Base-by-base conservation (phyloP, 2,329 filamentous ascomycete species). In the Trichoderma asperellum region DNA sequence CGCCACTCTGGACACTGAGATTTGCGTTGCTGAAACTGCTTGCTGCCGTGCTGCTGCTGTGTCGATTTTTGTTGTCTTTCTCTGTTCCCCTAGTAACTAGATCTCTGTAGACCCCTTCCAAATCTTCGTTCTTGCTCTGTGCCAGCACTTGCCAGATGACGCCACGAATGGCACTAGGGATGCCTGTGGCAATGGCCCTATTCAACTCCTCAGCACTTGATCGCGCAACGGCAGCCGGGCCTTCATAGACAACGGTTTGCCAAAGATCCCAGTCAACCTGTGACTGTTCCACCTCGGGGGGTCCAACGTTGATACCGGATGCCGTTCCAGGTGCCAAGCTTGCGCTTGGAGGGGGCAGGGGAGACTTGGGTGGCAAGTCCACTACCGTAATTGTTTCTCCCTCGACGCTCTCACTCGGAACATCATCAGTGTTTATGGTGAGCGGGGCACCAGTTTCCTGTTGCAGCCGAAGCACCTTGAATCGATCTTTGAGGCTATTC, bases 181-280 rank as follows among this genome's bases (percentile, higher is more conserved):
- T 99, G 37, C 96, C 96, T 49, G 91, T 92, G 61, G 95, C 92
- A 74, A 99, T 97, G 27, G 96, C 94, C 73, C 87, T 89, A 77
- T 95, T 97, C 69, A 99, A 83, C 78, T 97, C 94, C 75, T 96
- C 93, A 0, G 95, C 87, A 76, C 94, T 97, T 4, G 93, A 94
- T 70, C 93, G 89, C 12, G 93, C 92, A 61, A 98, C 92, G 11
- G 93, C 95, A 34, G 93, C 89, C 18, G 94, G 94, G 0, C 96
- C 96, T 81, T 97, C 93, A 73, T 97, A 96, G 40, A 99, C 96
- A 4, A 99, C 91, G 29, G 92, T 89, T 78, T 99, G 95, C 96
- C 96, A 99, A 49, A 99, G 83, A 79, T 99, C 96, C 96, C 96
- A 99, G 77, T 99, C 94, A n/a, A 99, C 96, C 29, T 92, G 90